Conservation (phyloP, 768 basidiomycete genomes). For the Hericium erinaceus region DNA sequence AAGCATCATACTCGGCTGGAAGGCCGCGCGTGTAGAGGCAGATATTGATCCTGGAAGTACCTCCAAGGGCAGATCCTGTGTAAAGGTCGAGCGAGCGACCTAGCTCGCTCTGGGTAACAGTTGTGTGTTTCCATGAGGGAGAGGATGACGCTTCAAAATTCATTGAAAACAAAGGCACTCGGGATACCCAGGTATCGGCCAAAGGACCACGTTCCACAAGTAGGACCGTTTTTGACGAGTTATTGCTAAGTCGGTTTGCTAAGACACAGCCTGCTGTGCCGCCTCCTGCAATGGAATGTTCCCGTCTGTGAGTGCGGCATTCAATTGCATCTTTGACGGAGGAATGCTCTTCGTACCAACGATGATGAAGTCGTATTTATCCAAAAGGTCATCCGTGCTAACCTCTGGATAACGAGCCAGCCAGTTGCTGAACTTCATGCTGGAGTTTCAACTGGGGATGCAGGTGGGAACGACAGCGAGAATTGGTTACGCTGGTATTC, state of each 20-base stretch:
- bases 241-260: conserved; percentile 28
- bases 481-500: too few species aligned
- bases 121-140: conserved; percentile 4
- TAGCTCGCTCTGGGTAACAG: conserved; percentile 13
- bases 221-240: conserved; percentile 21
- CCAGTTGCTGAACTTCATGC: not conserved
- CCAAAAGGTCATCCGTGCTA: not conserved
- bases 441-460: too few species aligned
- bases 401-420: not conserved
- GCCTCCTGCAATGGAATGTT: conserved; percentile 13
- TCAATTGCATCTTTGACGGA: too few species aligned
- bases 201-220: conserved; percentile 28
- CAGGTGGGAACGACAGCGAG: too few species aligned
- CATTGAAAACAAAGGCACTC: conserved; percentile 26
- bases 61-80: conserved; percentile 23
- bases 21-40: conserved; percentile 21
- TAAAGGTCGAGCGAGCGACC: conserved; percentile 13
- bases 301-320: too few species aligned
- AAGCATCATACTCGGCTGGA: conserved; percentile 23
- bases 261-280: conserved; percentile 33
- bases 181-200: conserved; percentile 21
- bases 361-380: conserved; percentile 1
- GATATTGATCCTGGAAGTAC: conserved; percentile 22
- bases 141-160: not conserved
- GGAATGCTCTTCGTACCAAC: not conserved